A percentile compares a stretch with the other conserved stretches of the same genome.
These are phyloP conservation scores for Aureobasidium sp. DNA, from an alignment of 2,329 filamentous ascomycete species.

Conservation along the genomic window DNA sequence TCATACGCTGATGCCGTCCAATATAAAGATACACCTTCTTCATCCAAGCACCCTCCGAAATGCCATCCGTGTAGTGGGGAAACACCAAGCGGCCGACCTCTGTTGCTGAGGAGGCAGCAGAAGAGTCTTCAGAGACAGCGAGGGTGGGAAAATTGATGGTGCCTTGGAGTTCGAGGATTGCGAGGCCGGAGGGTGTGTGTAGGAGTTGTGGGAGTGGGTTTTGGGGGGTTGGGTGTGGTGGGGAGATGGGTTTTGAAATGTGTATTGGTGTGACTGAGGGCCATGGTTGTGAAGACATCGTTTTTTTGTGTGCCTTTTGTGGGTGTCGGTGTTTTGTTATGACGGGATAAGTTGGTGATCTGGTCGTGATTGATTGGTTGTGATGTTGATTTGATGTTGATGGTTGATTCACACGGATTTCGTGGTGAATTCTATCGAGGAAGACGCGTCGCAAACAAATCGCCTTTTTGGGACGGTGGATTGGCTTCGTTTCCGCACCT, in stretches of 20 bases:
- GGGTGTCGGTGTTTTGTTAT: background rate
- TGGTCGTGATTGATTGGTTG: background rate
- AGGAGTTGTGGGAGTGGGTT: constrained; percentile 73
- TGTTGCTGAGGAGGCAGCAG: constrained; percentile 36
- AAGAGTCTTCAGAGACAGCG: constrained; percentile 20
- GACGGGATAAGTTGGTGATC: background rate
- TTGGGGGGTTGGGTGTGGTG: constrained; percentile 6
- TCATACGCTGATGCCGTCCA: constrained; percentile 79
- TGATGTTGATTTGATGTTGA: background rate
- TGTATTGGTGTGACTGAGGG: constrained; percentile 5
- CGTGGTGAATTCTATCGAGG: background rate
- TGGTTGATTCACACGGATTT: background rate
- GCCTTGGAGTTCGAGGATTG: constrained; percentile 87
- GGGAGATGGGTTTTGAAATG: background rate
- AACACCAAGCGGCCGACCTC: constrained; percentile 69
- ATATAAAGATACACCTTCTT: constrained; percentile 83
- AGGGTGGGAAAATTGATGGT: constrained; percentile 66
- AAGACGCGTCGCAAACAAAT: constrained; percentile 11
- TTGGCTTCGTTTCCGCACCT: background rate
- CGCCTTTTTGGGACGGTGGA: background rate
- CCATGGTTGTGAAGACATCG: background rate
- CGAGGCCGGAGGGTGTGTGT: constrained; percentile 81
- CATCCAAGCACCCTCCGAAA: constrained; percentile 68
- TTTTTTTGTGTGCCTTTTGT: background rate
- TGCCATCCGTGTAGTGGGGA: constrained; percentile 60